These are phyloP conservation scores for Canna indica DNA, from an alignment of 176 grass and related monocot genomes.

Conservation along the genomic window DNA sequence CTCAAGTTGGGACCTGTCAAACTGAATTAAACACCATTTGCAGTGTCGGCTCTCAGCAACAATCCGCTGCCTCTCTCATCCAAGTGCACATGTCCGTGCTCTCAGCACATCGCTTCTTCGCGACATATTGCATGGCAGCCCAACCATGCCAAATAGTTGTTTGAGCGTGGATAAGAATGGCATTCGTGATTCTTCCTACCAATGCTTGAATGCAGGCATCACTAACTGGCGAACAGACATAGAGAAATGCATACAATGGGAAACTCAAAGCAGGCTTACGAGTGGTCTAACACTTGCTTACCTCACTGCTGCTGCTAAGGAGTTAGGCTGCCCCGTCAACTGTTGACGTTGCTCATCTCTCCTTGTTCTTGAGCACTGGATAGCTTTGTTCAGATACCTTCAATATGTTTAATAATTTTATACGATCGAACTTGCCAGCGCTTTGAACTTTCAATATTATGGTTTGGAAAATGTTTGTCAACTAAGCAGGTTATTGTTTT, in stretches of 20 bases:
- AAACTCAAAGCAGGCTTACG: constrained; percentile 70
- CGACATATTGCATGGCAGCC: constrained; percentile 61
- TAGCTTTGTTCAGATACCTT: background rate
- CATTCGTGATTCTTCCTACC: constrained; percentile 45
- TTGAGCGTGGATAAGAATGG: constrained; percentile 39
- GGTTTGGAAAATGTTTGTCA: background rate
- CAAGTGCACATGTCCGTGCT: constrained; percentile 80
- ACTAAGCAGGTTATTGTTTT: background rate
- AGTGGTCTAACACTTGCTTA: constrained; percentile 68
- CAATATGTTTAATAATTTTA: background rate
- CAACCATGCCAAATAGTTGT: constrained; percentile 27
- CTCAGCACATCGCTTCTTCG: constrained; percentile 87
- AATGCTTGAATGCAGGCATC: constrained; percentile 35
- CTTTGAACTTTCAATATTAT: background rate
- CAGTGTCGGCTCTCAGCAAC: constrained; percentile 95
- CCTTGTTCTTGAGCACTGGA: background rate
- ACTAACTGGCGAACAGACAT: constrained; percentile 77
- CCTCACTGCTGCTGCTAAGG: constrained; percentile 47
- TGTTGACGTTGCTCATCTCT: constrained; percentile 24
- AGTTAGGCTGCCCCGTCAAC: constrained; percentile 66
- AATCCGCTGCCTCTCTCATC: constrained; percentile 86
- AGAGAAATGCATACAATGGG: constrained; percentile 81
- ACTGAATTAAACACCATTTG: constrained; percentile 23
- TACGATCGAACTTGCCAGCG: background rate
- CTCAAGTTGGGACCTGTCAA: background rate